Base-by-base conservation (phyloP, 2,329 filamentous ascomycete species). In the Alternaria sp. region DNA sequence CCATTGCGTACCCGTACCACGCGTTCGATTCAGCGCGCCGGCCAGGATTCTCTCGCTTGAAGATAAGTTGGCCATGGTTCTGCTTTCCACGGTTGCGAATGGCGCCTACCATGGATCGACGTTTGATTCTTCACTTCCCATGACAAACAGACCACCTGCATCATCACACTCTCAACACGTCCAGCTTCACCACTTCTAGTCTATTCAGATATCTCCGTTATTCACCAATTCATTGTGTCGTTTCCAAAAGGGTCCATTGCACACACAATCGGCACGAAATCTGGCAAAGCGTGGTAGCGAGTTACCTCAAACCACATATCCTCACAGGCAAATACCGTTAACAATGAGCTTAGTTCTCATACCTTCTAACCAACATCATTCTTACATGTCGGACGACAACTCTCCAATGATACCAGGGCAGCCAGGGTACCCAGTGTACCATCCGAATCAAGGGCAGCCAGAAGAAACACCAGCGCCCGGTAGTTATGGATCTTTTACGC, bases 31-130 rank as follows among this genome's bases (percentile, higher is more conserved):
- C 32, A 55, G 36, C 25, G 15, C 17, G n/a, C 44, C 30, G 25
- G 23, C 25, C 23, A n/a, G 25, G 36, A 17, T n/a, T 44, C 11
- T 32, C 30, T 19, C 52, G 52, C 52, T 52, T 32, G 30, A n/a
- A 17, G 32, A n/a, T 23, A 17, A 36, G 17, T 15, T 40, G 54
- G 54, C 6, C 17, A 4, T 58, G 26, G 30, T 44, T 7, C 23
- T 57, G 52, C 17, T 32, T 25, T 40, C 58, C 52, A 57, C 17
- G 58, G 58, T 61, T 17, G 52, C 15, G 11, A 45, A 13, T n/a
- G n/a, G 17, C 52, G 36, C 43, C 44, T 25, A 60, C 58, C 51
- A 10, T 52, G 21, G 44, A 54, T 56, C 13, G 55, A 56, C 57
- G 40, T 30, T 12, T 44, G 13, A 25, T 21, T 13, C 13, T 30